Percentiles rank a stretch among this genome's conserved stretches.
These are phyloP conservation scores for Tetradesmus obliquus DNA, from an alignment of 139 green algal species.

Conservation along the genomic window DNA sequence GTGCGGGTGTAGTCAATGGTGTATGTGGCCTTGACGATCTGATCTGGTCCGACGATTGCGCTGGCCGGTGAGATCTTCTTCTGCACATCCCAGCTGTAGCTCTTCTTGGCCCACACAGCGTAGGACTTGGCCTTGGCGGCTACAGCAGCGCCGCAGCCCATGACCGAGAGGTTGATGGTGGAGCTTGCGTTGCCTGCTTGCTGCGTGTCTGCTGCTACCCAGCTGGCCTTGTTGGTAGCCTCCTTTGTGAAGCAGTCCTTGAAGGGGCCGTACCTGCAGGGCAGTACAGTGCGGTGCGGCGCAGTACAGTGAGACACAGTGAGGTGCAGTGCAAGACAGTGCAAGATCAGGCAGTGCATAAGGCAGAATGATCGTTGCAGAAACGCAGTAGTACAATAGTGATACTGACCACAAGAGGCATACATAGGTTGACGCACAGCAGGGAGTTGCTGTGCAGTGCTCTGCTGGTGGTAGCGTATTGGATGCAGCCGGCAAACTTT, in stretches of 20 bases:
- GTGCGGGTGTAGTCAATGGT: constrained; percentile 35
- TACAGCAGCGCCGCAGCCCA: constrained; percentile 23
- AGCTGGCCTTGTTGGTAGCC: constrained; percentile 32
- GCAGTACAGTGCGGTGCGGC: not conserved
- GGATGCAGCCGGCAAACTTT: no score
- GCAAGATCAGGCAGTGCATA: no score
- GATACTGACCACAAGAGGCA: no score
- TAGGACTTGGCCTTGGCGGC: constrained; percentile 22
- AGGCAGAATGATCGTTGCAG: no score
- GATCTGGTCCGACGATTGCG: not conserved
- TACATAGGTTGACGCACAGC: no score
- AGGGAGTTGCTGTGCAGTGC: no score
- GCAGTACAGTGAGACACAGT: not conserved
- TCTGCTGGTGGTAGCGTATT: no score
- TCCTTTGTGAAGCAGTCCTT: constrained; percentile 12
- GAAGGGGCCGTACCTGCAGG: constrained; percentile 37
- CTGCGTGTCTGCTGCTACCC: constrained; percentile 13
- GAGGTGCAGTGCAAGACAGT: no score
- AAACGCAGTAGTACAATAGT: no score
- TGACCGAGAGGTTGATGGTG: not conserved
- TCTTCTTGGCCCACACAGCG: constrained; percentile 36
- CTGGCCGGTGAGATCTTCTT: not conserved
- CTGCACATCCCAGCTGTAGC: constrained; percentile 30
- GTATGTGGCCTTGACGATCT: constrained; percentile 5
- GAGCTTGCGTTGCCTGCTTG: not conserved